Conservation (phyloP, 164 flowering plant species). For the Nymphaea colorata region DNA sequence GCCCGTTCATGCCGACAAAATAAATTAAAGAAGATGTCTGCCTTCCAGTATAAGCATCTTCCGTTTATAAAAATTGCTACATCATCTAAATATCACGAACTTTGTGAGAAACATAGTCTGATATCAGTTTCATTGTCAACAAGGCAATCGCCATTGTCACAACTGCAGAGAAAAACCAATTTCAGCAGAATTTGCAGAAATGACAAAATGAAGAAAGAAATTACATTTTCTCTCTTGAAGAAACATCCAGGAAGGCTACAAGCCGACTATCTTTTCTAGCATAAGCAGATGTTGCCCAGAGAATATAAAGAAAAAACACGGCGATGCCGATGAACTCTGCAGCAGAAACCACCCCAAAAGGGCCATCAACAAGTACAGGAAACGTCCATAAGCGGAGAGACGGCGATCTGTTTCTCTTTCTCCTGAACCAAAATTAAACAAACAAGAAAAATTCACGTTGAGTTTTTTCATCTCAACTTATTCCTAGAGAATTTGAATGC, state of each 20-base stretch:
- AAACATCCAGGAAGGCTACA: conserved; percentile 9
- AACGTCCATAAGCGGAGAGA: conserved; percentile 78
- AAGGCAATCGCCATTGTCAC: no score
- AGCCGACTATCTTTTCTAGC: conserved; percentile 14
- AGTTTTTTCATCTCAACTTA: no score
- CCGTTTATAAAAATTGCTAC: no score
- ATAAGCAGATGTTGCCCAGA: conserved; percentile 47
- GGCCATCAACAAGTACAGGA: conserved; percentile 76
- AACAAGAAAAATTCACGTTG: neutral
- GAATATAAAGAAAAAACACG: conserved; percentile 31
- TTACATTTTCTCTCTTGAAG: conserved; percentile 22
- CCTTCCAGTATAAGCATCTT: no score
- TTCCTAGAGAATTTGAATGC: neutral
- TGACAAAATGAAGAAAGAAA: no score
- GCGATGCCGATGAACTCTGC: conserved; percentile 73
- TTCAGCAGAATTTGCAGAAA: no score
- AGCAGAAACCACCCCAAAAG: conserved; percentile 86
- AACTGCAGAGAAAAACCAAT: no score
- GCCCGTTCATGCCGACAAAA: no score
- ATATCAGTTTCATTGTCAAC: no score
- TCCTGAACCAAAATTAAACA: conserved; percentile 14
- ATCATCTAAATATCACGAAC: no score
- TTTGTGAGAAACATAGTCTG: no score
- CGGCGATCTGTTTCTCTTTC: conserved; percentile 30
- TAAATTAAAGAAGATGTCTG: no score